Percentiles rank a stretch among this genome's conserved stretches.
Evolutionary conservation across 331 rosid species (phyloP).

Genomic region (Acacia concinna): DNA sequence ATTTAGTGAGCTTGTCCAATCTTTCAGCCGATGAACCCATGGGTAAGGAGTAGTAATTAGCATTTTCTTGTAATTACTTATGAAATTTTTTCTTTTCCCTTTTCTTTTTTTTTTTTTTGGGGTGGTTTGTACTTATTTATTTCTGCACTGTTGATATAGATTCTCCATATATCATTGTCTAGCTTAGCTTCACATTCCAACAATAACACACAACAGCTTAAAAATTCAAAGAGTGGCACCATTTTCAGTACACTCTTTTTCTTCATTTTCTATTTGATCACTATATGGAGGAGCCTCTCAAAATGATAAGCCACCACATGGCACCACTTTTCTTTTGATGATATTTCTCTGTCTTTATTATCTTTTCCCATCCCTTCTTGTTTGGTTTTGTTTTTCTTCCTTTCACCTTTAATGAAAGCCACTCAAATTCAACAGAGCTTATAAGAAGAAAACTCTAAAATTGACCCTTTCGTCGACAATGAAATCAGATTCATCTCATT

Average conservation of each 20-base stretch:
- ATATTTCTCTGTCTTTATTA: too few relatives aligned
- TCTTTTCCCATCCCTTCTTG: not conserved
- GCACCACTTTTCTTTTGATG: not conserved
- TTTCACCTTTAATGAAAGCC: not conserved
- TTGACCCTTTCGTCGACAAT: not conserved
- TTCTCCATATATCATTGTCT: not conserved
- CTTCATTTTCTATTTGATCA: not conserved
- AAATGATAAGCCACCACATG: not conserved
- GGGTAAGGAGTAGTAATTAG: too few relatives aligned
- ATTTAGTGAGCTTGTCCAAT: too few relatives aligned
- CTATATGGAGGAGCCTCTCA: not conserved
- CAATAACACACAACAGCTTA: conserved; percentile 18
- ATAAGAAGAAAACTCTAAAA: conserved; percentile 9
- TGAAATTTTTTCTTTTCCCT: too few relatives aligned
- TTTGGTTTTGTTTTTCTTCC: not conserved
- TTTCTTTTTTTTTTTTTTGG: not conserved
- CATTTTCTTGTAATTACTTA: too few relatives aligned
- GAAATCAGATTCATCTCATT: not conserved
- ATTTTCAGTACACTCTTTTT: conserved; percentile 35
- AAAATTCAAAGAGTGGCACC: conserved; percentile 32
- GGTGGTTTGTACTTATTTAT: not conserved
- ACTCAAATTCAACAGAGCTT: conserved; percentile 9
- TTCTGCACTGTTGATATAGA: not conserved
- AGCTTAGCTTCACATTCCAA: not conserved
- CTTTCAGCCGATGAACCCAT: too few relatives aligned